Conservation (phyloP, 2,329 filamentous ascomycete species). For the Passalora sequoiae region DNA sequence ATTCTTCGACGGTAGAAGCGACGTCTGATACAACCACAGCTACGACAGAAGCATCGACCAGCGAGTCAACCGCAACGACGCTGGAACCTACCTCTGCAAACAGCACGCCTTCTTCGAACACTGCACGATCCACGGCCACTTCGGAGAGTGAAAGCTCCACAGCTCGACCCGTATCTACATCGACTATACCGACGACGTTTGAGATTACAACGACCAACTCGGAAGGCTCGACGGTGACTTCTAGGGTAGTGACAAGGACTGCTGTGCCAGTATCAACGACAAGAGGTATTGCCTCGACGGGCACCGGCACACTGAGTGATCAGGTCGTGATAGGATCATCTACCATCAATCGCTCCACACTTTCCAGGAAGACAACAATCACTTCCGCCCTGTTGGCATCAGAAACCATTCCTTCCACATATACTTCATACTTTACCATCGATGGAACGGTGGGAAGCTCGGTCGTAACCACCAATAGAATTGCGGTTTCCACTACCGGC, state of each 20-base stretch:
- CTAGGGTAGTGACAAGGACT: constrained; percentile 25
- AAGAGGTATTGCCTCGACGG: constrained; percentile 18
- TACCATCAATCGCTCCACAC: constrained; percentile 34
- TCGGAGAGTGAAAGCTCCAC: constrained; percentile 5
- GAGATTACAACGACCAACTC: constrained; percentile 31
- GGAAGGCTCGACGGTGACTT: constrained; percentile 27
- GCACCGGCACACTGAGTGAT: constrained; percentile 21
- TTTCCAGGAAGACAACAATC: constrained; percentile 31
- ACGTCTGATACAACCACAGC: constrained; percentile 8
- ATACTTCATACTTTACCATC: constrained; percentile 39
- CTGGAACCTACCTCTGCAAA: constrained; percentile 9
- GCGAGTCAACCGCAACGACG: constrained; percentile 2
- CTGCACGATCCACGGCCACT: constrained; percentile 8
- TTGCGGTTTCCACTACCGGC: constrained; percentile 42
- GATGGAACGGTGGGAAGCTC: constrained; percentile 37
- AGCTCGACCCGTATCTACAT: constrained; percentile 14
- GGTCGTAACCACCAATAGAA: constrained; percentile 37
- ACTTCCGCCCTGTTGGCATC: constrained; percentile 41
- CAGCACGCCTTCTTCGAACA: constrained; percentile 14
- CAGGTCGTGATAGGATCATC: constrained; percentile 28
- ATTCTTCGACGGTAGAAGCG: constrained; percentile 9
- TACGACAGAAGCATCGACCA: constrained; percentile 12
- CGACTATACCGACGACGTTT: constrained; percentile 22
- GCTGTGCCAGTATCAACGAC: constrained; percentile 14
- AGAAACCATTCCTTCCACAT: constrained; percentile 37